These are phyloP conservation scores for Fusarium hainanense DNA, from an alignment of 2,329 filamentous ascomycete genomes.

Conservation along the genomic window DNA sequence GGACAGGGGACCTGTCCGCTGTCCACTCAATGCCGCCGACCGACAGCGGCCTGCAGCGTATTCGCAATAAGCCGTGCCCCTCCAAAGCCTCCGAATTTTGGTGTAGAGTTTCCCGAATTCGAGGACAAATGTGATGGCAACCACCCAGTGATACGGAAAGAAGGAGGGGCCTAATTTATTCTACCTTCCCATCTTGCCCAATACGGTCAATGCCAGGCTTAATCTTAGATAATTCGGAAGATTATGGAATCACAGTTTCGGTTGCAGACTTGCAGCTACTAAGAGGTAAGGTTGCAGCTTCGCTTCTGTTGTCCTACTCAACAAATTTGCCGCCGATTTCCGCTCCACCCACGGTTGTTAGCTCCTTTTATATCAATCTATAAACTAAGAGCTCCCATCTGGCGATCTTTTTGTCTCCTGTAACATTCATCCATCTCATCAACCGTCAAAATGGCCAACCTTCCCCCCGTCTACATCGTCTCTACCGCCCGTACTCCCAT, in stretches of 20 bases:
- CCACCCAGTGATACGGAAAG: background rate
- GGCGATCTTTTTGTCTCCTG: constrained; percentile 15
- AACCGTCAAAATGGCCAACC: constrained; percentile 73
- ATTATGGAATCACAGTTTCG: constrained; percentile 11
- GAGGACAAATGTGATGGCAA: constrained; percentile 15
- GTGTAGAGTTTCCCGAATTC: constrained; percentile 30
- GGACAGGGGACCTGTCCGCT: constrained; percentile 16
- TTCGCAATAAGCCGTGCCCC: constrained; percentile 44
- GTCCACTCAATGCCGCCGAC: constrained; percentile 2
- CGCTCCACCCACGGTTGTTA: constrained; percentile 15
- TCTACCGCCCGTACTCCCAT: constrained; percentile 90
- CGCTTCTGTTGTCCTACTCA: constrained; percentile 23
- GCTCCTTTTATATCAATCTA: constrained; percentile 20
- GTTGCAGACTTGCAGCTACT: constrained; percentile 13
- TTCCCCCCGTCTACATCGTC: constrained; percentile 94
- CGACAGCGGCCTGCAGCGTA: constrained; percentile 40
- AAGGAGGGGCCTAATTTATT: constrained; percentile 27
- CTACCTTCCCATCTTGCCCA: background rate
- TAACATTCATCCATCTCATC: constrained; percentile 20
- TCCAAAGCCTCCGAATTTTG: constrained; percentile 34
- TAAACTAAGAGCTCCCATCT: constrained; percentile 22
- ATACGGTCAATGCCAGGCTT: constrained; percentile 8
- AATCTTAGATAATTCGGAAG: constrained; percentile 19
- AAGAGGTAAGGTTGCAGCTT: background rate
- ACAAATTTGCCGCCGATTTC: constrained; percentile 40